Base-by-base conservation (phyloP, 202 grass and related monocot species). In the Musa balbisiana region DNA sequence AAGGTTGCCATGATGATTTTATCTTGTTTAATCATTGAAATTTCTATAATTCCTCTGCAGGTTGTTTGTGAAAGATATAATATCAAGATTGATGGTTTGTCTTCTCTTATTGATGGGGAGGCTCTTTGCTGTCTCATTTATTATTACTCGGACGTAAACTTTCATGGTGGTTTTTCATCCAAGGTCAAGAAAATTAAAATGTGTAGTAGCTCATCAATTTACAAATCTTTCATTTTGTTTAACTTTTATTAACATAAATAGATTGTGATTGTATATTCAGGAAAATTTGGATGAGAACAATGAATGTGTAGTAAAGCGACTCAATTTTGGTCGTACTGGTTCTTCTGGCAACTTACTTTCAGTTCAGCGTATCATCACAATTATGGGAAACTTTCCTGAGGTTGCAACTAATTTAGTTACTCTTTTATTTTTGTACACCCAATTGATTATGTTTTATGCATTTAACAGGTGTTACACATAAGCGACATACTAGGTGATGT, bases 21-120 rank as follows among this genome's bases (percentile, higher is more conserved):
- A 5, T 60, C 66, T 49, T 74, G 14, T 50, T 20, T 74, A 55
- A 79, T 14, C 74, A 74, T 69, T 21, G 54, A 23, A 64, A 54
- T 69, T 82, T 80, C 11, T 14, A 55, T 59, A 51, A 2, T 66
- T 53, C 16, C 70, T 74, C 68, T 80, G 52, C 82, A 92, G 89
- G 82, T 75, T 11, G 70, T 92, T 80, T 82, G 84, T 59, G 74
- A 80, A 82, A 86, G 82, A 80, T 84, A 80, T 89, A 76, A 51
- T 69, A 69, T 84, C 53, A 72, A 10, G 29, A 53, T 75, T 22
- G 64, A 84, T 80, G 82, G 22, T 75, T 22, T 79, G 11, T 80
- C 78, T 76, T 85, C 82, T 72, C 81, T 86, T 70, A 68, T 89
- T 64, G 79, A 92, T 68, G 81, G 73, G 70, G 82, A 67, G 58